Base-by-base conservation (phyloP, 208 protist species). In the Wallacemonas sp. region DNA sequence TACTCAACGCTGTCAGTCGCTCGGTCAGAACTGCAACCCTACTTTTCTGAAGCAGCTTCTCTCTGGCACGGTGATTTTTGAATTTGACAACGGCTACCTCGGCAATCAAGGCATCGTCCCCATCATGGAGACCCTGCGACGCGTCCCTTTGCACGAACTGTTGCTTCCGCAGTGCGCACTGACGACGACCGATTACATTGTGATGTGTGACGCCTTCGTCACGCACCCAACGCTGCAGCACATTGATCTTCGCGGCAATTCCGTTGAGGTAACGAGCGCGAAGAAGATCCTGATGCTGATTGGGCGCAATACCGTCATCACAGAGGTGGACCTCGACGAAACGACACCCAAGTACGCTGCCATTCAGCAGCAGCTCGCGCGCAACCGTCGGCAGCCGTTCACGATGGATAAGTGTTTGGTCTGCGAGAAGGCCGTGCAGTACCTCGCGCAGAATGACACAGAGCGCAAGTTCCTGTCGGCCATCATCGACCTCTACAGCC, bases 51-150 rank as follows among this genome's bases (percentile, higher is more conserved):
- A 81, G 38, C 80, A 88, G 46, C 38, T 96, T 15, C 54, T 74
- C 15, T 58, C 66, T 1, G 83, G 75, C 33, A 66, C 68, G 1
- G 69, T 74, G 12, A 54, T 87, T 19, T 85, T 93, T 53, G 59
- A 89, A 51, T 92, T 96, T 59, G 75, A 86, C 41, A 82, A 93
- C 62, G 82, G 82, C 38, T 96, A 96, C 68, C 66, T 96, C 17
- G 90, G 90, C 2, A 86, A 77, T 3, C 73, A 75, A 12, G 90
- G 90, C 17, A 88, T 93, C 31, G 49, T 79, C 0, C 79, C 86
- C 2, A 82, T 96, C 49, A 67, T 92, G 33, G 63, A 74, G n/a
- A 91, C 87, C 12, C 67, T 96, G 4, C 73, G 76, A 28, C 69
- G 75, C 8, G 62, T 87, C 33, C 66, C 75, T 4, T 59, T 93